A percentile compares a stretch with the other conserved stretches of the same genome.
Conservation (phyloP, 352 stramenopile genomes). For the Phytopythium boreale region DNA sequence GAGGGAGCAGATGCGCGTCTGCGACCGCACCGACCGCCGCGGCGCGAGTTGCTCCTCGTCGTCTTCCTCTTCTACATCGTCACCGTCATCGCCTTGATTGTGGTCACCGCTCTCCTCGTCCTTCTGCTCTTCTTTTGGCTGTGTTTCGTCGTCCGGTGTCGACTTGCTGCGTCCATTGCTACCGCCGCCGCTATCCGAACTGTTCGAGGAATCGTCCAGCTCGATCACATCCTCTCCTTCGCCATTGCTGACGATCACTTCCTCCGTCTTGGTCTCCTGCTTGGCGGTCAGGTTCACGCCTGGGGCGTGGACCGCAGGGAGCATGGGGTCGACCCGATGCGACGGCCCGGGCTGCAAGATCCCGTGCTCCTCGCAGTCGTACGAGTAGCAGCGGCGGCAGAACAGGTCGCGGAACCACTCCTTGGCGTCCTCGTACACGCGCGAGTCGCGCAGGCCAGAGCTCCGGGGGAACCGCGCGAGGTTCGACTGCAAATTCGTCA, state of each 20-base stretch:
- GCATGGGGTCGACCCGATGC: constrained; percentile 46
- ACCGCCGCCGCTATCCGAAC: background rate
- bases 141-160: background rate
- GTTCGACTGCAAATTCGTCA: constrained; percentile 55
- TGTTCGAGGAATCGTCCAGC: background rate
- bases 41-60: constrained; percentile 5
- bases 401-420: constrained; percentile 87
- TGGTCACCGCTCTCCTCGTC: constrained; percentile 12
- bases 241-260: background rate
- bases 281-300: constrained; percentile 11
- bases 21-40: constrained; percentile 54
- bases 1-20: constrained; percentile 57
- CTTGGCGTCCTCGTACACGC: constrained; percentile 49
- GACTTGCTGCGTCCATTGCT: background rate
- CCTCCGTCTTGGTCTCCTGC: background rate
- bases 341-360: constrained; percentile 59
- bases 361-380: constrained; percentile 90
- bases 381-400: constrained; percentile 87
- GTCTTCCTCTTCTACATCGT: constrained; percentile 7
- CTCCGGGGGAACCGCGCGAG: constrained; percentile 29
- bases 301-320: constrained; percentile 43
- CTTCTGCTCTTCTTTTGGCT: background rate
- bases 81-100: constrained; percentile 2
- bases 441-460: constrained; percentile 34
- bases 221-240: background rate